phyloP scores from a whole-genome alignment of 2,329 filamentous ascomycete genomes.

The Aspergillus tamarii region DNA sequence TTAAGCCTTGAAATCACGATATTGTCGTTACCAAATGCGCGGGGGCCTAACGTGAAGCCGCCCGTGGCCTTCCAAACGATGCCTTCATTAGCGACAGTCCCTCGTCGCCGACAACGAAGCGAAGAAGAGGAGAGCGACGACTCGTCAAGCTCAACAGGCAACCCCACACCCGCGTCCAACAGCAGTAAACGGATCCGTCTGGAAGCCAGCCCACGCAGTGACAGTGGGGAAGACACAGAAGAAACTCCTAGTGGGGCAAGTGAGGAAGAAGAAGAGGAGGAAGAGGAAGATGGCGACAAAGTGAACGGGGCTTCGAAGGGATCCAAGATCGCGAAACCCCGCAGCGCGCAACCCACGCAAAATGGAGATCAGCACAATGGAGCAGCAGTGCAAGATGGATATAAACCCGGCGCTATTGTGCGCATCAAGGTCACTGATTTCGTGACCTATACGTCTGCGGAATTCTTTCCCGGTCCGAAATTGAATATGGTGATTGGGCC shows the following conservation, averaged over 20 bases:
- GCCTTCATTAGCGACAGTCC: constrained; percentile 29
- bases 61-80: constrained; percentile 25
- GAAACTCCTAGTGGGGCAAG: constrained; percentile 18
- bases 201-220: constrained; percentile 17
- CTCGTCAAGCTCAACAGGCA: constrained; percentile 18
- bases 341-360: neutral
- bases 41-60: constrained; percentile 3
- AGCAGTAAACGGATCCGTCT: constrained; percentile 39
- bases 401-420: constrained; percentile 77
- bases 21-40: constrained; percentile 10
- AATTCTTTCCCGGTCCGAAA: constrained; percentile 88
- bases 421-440: constrained; percentile 86
- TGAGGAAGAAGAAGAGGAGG: constrained; percentile 24
- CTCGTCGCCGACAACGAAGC: constrained; percentile 34
- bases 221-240: neutral
- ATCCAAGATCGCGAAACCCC: neutral
- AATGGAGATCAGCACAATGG: constrained; percentile 13
- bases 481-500: constrained; percentile 98
- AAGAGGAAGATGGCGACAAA: constrained; percentile 11
- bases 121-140: constrained; percentile 32
- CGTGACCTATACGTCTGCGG: constrained; percentile 89
- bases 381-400: constrained; percentile 24
- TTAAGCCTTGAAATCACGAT: constrained; percentile 9
- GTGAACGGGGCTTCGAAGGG: constrained; percentile 1
- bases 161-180: constrained; percentile 28